Base-by-base conservation (phyloP, 495 filamentous ascomycete species). In the Penicillium verhagenii region DNA sequence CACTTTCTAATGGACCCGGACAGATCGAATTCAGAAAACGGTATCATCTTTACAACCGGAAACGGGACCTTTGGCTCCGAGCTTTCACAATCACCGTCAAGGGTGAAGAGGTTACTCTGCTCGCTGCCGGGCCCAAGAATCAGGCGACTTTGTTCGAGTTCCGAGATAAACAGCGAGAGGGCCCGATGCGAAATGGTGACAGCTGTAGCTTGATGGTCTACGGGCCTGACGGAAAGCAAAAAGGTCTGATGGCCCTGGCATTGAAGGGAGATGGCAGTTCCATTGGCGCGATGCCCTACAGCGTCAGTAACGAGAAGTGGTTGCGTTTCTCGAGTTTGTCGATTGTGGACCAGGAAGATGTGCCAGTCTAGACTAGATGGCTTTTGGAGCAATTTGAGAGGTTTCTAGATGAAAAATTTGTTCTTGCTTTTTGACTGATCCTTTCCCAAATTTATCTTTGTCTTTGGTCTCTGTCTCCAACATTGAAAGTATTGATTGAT, bases 21-120 rank as follows among this genome's bases (percentile, higher is more conserved):
- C 42, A 45, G 42, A 45, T 45, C 42, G 42, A 45, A 45, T 45
- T 45, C 39, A 45, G 13, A 5, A 26, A 26, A 45, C 16, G 42
- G 19, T 45, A 45, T 16, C 42, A 45, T 9, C 9, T 45, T 21
- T 45, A 45, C 21, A 45, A 45, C 24, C 42, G 42, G 9, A 26
- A 45, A 24, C 24, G 42, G n/a, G 19, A 18, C 21, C 39, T 45
- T 9, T 26, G 21, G 42, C 42, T 45, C 25, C 21, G 21, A 24
- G 42, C 42, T 25, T 45, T 45, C 20, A 11, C 42, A n/a, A 16
- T 45, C 6, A 6, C 6, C 13, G 10, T 45, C 16, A 26, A 45
- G n/a, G 42, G 42, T 9, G 24, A 26, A 45, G 20, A 21, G 20
- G 14, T 45, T 16, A 45, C 42, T 45, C 16, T 45, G 42, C 42